These are phyloP conservation scores for Ceratobasidium sp. DNA, from an alignment of 1,284 basidiomycete genomes.

Conservation along the genomic window DNA sequence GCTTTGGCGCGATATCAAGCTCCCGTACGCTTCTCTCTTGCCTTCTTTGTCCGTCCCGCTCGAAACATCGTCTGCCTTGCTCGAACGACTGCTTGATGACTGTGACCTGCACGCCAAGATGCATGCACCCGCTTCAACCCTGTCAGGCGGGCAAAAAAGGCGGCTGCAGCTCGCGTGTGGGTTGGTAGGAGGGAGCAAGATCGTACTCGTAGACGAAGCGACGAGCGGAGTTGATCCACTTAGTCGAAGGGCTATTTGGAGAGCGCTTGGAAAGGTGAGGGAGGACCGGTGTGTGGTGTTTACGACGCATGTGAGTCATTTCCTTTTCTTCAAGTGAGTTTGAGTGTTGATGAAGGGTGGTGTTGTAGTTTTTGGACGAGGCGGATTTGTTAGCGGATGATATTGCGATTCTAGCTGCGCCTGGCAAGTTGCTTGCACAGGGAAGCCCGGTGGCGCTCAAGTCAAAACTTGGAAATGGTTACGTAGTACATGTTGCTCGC, in stretches of 20 bases:
- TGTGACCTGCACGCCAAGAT: constrained; percentile 81
- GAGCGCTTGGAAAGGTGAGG: constrained; percentile 75
- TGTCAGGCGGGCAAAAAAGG: constrained; percentile 85
- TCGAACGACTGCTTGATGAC: constrained; percentile 72
- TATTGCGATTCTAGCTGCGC: constrained; percentile 80
- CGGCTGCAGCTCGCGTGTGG: constrained; percentile 85
- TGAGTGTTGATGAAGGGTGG: constrained; percentile 2
- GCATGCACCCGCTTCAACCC: constrained; percentile 71
- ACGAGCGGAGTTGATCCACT: constrained; percentile 86
- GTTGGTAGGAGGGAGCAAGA: constrained; percentile 72
- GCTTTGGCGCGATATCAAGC: constrained; percentile 81
- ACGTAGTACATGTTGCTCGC: constrained; percentile 66
- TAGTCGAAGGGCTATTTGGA: constrained; percentile 82
- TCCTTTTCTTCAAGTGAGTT: not conserved
- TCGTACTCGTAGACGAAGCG: constrained; percentile 80
- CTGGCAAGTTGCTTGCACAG: constrained; percentile 78
- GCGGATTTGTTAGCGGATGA: constrained; percentile 82
- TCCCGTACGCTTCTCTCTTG: constrained; percentile 51
- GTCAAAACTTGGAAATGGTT: constrained; percentile 77
- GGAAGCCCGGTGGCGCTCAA: constrained; percentile 82
- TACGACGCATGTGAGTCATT: constrained; percentile 72
- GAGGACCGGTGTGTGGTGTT: constrained; percentile 74
- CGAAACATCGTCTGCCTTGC: constrained; percentile 61
- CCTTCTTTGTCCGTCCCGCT: not conserved
- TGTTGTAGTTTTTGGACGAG: constrained; percentile 70